Evolutionary conservation across 2,329 filamentous ascomycete genomes (phyloP).

Genomic region (Trichoderma endophyticum): DNA sequence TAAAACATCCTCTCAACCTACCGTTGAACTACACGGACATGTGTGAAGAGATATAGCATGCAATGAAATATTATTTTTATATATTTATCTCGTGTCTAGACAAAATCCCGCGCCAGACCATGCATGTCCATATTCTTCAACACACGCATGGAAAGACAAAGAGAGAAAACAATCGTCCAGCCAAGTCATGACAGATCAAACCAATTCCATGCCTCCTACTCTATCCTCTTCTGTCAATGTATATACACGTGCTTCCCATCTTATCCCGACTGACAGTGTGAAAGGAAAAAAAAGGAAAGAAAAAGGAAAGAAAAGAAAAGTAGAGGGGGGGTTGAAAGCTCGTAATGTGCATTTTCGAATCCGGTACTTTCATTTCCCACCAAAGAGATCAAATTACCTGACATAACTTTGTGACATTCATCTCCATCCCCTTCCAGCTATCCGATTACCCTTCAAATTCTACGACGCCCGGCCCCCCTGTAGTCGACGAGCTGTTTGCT

Average conservation of each 20-base stretch:
- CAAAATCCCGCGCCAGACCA: background rate
- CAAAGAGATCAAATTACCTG: background rate
- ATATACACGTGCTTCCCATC: background rate
- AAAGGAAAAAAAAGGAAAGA: background rate
- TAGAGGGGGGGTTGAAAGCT: background rate
- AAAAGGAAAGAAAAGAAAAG: background rate
- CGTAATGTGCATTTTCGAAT: background rate
- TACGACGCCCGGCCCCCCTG: constrained; percentile 37
- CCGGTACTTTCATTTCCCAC: constrained; percentile 6
- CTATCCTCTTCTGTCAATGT: background rate
- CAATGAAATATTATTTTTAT: background rate
- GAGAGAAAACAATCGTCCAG: background rate
- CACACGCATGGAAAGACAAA: background rate
- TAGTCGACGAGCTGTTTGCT: constrained; percentile 29
- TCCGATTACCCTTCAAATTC: constrained; percentile 40
- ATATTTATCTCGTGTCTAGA: background rate
- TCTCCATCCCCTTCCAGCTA: background rate
- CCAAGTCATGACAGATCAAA: background rate
- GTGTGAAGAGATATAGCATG: background rate
- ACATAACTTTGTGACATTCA: background rate
- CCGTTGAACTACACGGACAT: background rate
- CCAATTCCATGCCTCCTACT: background rate
- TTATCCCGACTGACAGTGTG: background rate
- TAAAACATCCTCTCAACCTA: background rate
- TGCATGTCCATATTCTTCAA: background rate